Percentiles rank a stretch among this genome's conserved stretches.
Evolutionary conservation across 2,329 filamentous ascomycete species (phyloP).

Genomic region (Fusarium camptoceras): DNA sequence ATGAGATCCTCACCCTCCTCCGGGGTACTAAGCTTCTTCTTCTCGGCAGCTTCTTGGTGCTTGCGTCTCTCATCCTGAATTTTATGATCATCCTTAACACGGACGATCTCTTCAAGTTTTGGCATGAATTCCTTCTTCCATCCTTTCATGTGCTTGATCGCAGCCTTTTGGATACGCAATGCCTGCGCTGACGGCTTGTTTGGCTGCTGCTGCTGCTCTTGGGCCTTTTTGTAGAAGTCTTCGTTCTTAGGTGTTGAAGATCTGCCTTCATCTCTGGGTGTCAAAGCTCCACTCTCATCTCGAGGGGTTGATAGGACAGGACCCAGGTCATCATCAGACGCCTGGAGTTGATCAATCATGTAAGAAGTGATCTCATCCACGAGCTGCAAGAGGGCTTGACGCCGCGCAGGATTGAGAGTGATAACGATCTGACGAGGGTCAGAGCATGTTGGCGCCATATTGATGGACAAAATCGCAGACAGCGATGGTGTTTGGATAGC

Average conservation of each 20-base stretch:
- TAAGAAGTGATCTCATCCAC: constrained; percentile 64
- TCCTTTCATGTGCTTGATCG: constrained; percentile 77
- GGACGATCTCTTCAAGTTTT: constrained; percentile 75
- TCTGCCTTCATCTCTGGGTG: constrained; percentile 12
- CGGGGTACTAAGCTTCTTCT: constrained; percentile 51
- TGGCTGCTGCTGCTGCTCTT: constrained; percentile 29
- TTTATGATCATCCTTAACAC: constrained; percentile 61
- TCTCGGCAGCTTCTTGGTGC: constrained; percentile 58
- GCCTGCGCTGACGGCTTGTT: constrained; percentile 44
- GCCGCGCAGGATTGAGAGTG: constrained; percentile 63
- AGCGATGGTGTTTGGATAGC: neutral
- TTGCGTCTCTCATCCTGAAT: constrained; percentile 60
- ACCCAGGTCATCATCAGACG: constrained; percentile 49
- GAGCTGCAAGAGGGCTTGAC: constrained; percentile 63
- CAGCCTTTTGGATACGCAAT: constrained; percentile 59
- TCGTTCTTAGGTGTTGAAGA: constrained; percentile 19
- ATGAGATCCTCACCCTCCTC: constrained; percentile 56
- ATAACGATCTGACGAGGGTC: constrained; percentile 68
- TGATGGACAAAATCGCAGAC: constrained; percentile 8
- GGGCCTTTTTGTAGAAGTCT: constrained; percentile 19
- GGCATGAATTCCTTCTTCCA: constrained; percentile 80
- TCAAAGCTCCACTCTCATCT: constrained; percentile 25
- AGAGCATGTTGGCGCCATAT: constrained; percentile 65
- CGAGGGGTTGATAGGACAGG: constrained; percentile 43
- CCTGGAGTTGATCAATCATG: constrained; percentile 65